Percentiles rank a stretch among this genome's conserved stretches.
Evolutionary conservation across 371 early-diverging fungal species (phyloP).

Genomic region (Saksenaea vasiformis): DNA sequence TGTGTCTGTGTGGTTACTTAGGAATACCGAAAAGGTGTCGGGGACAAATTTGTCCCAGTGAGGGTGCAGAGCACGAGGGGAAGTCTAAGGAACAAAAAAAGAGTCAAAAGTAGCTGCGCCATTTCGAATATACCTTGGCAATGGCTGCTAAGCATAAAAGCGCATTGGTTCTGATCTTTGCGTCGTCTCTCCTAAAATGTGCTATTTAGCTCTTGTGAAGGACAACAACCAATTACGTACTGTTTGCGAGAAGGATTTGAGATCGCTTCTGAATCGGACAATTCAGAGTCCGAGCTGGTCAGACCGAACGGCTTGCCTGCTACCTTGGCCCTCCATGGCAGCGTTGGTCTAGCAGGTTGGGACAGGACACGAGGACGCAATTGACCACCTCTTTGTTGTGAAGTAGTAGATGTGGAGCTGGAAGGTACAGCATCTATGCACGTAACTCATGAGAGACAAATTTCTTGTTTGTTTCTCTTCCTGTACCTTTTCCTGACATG

Average conservation of each 20-base stretch:
- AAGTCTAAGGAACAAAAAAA: conserved; percentile 32
- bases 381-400: not conserved
- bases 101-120: too few species aligned
- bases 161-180: conserved; percentile 62
- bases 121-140: conserved; percentile 42
- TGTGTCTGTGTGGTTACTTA: conserved; percentile 23
- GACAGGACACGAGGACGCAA: not conserved
- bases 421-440: not conserved
- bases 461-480: not conserved
- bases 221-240: conserved; percentile 1
- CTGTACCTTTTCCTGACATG: not conserved
- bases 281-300: conserved; percentile 63
- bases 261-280: conserved; percentile 59
- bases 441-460: not conserved
- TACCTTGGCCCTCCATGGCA: conserved; percentile 22
- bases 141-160: conserved; percentile 56
- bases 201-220: not conserved
- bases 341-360: conserved; percentile 9
- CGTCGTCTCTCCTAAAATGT: conserved; percentile 40
- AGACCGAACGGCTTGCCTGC: conserved; percentile 9
- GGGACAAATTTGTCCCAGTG: conserved; percentile 64
- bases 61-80: conserved; percentile 58
- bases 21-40: conserved; percentile 42
- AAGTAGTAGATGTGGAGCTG: not conserved
- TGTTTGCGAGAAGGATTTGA: conserved; percentile 26